Conservation (phyloP, 768 basidiomycete genomes). For the Tylopilus rubrobrunneus region DNA sequence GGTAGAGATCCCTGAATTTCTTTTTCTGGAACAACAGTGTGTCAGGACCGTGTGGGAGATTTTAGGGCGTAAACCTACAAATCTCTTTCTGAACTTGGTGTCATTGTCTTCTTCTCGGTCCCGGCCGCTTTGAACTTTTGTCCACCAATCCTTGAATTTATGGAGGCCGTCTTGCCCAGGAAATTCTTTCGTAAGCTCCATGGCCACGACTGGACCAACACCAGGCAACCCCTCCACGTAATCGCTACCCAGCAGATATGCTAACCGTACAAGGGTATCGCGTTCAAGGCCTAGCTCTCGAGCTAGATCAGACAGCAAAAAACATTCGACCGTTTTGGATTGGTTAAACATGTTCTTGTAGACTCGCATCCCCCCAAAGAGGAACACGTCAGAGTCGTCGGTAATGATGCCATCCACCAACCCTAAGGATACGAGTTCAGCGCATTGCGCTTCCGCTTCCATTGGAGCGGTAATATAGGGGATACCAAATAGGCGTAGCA, state of each 20-base stretch:
- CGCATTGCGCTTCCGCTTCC: constrained; percentile 99
- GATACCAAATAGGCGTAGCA: constrained; percentile 92
- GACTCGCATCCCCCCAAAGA: constrained; percentile 93
- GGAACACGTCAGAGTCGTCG: constrained; percentile 97
- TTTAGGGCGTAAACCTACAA: constrained; percentile 53
- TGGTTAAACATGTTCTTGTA: constrained; percentile 99
- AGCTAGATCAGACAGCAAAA: constrained; percentile 75
- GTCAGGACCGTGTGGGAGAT: constrained; percentile 4
- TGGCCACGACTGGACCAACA: constrained; percentile 92
- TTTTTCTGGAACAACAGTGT: constrained; percentile 63
- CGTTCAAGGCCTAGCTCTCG: constrained; percentile 86
- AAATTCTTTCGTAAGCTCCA: constrained; percentile 94
- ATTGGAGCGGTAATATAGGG: constrained; percentile 98
- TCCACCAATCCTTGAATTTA: constrained; percentile 94
- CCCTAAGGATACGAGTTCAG: constrained; percentile 77
- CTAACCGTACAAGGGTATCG: constrained; percentile 81
- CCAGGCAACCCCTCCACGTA: constrained; percentile 92
- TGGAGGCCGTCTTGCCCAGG: constrained; percentile 80
- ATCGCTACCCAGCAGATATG: constrained; percentile 94
- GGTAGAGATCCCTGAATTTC: constrained; percentile 78
- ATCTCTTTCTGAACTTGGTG: constrained; percentile 76
- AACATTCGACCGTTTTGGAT: constrained; percentile 97
- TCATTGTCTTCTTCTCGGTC: constrained; percentile 72
- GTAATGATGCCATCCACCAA: constrained; percentile 98
- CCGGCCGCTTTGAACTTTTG: constrained; percentile 83